These are phyloP conservation scores for Plantago coronopus DNA, from an alignment of 305 asterid species.

Conservation along the genomic window DNA sequence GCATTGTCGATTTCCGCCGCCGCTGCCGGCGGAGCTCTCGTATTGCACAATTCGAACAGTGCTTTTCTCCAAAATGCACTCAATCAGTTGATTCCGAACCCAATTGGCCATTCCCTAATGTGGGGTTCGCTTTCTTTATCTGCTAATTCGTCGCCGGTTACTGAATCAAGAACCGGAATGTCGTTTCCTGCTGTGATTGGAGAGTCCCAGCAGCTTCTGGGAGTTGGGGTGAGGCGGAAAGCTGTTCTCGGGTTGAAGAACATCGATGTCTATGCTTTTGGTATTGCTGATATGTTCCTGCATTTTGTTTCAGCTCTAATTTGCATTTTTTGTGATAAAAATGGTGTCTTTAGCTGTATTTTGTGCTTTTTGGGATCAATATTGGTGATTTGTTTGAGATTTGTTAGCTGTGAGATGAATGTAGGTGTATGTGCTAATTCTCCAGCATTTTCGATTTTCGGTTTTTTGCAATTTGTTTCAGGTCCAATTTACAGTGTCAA, in stretches of 20 bases:
- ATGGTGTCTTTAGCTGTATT: not conserved
- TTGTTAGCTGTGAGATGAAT: too few relatives aligned
- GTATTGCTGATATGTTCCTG: conserved; percentile 35
- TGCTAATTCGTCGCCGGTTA: conserved; percentile 39
- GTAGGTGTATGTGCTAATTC: too few relatives aligned
- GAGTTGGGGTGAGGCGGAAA: conserved; percentile 69
- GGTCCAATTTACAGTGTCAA: too few relatives aligned
- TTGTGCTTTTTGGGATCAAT: not conserved
- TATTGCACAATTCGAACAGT: conserved; percentile 36
- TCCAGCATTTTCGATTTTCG: too few relatives aligned
- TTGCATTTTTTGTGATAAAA: not conserved
- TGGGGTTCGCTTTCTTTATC: conserved; percentile 71
- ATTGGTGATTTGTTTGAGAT: too few relatives aligned
- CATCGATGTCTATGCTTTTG: conserved; percentile 87
- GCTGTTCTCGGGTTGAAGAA: conserved; percentile 78
- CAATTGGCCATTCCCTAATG: conserved; percentile 30
- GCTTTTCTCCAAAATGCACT: conserved; percentile 30
- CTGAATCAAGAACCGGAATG: conserved; percentile 68
- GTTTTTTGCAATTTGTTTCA: too few relatives aligned
- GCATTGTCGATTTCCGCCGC: conserved; percentile 37
- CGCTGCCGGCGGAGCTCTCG: conserved; percentile 50
- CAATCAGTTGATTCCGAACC: conserved; percentile 32
- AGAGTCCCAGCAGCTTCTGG: conserved; percentile 77
- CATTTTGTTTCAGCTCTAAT: not conserved
- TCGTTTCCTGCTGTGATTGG: conserved; percentile 65